phyloP scores from a whole-genome alignment of 495 filamentous ascomycete species.

The Apodospora peruviana region DNA sequence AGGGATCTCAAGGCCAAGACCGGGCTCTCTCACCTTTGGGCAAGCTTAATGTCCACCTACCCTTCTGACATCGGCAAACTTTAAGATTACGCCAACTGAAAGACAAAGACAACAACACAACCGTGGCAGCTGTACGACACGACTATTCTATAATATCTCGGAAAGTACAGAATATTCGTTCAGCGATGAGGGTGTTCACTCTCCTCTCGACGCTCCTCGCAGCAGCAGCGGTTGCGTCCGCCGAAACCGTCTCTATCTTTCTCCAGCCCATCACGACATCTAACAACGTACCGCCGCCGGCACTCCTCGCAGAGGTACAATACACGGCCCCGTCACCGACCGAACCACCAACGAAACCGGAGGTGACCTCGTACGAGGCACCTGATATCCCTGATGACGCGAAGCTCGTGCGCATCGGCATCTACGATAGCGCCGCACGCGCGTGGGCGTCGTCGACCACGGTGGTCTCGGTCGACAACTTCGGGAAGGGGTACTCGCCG shows the following conservation, averaged over 20 bases:
- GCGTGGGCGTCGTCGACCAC: slow-evolving; percentile 45
- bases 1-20: no score
- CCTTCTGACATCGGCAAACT: no score
- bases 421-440: slow-evolving; percentile 34
- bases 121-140: no score
- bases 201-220: slow-evolving; percentile 23
- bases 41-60: no score
- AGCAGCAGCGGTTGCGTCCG: slow-evolving; percentile 12
- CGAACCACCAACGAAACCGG: slow-evolving; percentile 15
- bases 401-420: slow-evolving; percentile 42
- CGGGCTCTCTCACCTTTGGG: no score
- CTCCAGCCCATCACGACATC: slow-evolving; percentile 37
- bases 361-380: slow-evolving; percentile 40
- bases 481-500: slow-evolving; percentile 48
- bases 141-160: no score
- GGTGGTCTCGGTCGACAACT: slow-evolving; percentile 42
- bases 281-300: slow-evolving; percentile 16
- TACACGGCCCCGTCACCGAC: slow-evolving; percentile 28
- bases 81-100: no score
- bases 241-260: slow-evolving; percentile 33
- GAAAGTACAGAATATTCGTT: no score
- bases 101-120: no score
- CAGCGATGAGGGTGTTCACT: slow-evolving; percentile 18
- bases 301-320: slow-evolving; percentile 41
- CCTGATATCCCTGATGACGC: slow-evolving; percentile 37